Evolutionary conservation across 441 rosid species (phyloP).

Genomic region (Gossypium aridum): DNA sequence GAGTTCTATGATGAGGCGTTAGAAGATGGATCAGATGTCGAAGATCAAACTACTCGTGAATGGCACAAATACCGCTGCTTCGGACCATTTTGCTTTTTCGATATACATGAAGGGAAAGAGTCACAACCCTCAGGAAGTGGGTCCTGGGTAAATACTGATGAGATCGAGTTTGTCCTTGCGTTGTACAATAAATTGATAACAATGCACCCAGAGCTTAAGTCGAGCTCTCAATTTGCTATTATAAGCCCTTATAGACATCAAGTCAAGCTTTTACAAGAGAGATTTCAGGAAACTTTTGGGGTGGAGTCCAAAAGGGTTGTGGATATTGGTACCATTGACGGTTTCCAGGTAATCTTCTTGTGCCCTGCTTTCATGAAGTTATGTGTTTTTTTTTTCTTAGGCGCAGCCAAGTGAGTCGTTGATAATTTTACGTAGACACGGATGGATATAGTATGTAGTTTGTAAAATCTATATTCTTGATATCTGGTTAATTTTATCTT

Average conservation of each 20-base stretch:
- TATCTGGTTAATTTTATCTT: not conserved
- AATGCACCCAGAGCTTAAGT: constrained; percentile 62
- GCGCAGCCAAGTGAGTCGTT: not conserved
- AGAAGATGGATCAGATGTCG: constrained; percentile 73
- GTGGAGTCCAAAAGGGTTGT: constrained; percentile 64
- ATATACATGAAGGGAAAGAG: constrained; percentile 74
- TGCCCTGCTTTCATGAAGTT: not conserved
- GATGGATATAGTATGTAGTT: not conserved
- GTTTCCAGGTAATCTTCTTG: constrained; percentile 69
- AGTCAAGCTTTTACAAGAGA: constrained; percentile 76
- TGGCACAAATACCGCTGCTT: constrained; percentile 81
- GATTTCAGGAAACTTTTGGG: constrained; percentile 68
- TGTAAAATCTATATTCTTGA: not conserved
- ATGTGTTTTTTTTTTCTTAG: not conserved
- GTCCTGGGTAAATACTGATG: constrained; percentile 71
- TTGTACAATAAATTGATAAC: constrained; percentile 76
- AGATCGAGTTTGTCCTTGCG: constrained; percentile 72
- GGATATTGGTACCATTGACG: constrained; percentile 87
- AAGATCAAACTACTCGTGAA: constrained; percentile 53
- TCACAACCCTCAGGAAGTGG: constrained; percentile 83
- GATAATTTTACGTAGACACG: not conserved
- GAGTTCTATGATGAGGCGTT: constrained; percentile 71
- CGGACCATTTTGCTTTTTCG: constrained; percentile 89
- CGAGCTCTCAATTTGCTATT: constrained; percentile 83
- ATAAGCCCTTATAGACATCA: constrained; percentile 87